Conservation (phyloP, 1,284 basidiomycete genomes). For the Neolentinus lepideus region DNA sequence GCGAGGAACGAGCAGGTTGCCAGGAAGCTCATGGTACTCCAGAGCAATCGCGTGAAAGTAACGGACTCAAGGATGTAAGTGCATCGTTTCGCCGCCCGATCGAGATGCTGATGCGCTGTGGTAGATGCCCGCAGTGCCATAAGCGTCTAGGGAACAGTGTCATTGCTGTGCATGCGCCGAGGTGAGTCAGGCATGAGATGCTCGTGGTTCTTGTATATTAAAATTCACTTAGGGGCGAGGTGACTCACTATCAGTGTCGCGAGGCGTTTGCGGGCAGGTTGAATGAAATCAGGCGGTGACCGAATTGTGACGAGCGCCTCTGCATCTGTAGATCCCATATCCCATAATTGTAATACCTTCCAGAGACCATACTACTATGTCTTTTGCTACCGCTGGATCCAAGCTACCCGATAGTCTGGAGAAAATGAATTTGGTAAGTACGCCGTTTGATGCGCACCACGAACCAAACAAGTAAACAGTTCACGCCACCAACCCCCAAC, state of each 20-base stretch:
- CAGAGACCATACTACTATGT: neutral
- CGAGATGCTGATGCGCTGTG: neutral
- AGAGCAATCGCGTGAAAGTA: constrained; percentile 82
- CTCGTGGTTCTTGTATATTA: neutral
- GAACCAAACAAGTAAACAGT: constrained; percentile 1
- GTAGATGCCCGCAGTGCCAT: constrained; percentile 91
- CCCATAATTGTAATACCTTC: neutral
- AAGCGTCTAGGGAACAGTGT: constrained; percentile 93
- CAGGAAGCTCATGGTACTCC: constrained; percentile 63
- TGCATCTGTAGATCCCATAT: neutral
- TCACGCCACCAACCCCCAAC: neutral
- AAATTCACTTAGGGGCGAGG: constrained; percentile 63
- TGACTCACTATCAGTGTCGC: constrained; percentile 91
- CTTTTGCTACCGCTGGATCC: no score
- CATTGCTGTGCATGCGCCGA: constrained; percentile 88
- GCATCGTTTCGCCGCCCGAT: constrained; percentile 1
- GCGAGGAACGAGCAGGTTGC: constrained; percentile 71
- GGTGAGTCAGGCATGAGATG: constrained; percentile 31
- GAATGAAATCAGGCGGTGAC: constrained; percentile 25
- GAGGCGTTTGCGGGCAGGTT: constrained; percentile 68
- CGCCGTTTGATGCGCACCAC: neutral
- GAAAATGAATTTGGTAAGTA: neutral
- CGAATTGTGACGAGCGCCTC: neutral
- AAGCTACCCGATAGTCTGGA: no score
- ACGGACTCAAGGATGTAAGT: constrained; percentile 86